Evolutionary conservation across 768 basidiomycete genomes (phyloP).

Genomic region (Tricholoma terreum): DNA sequence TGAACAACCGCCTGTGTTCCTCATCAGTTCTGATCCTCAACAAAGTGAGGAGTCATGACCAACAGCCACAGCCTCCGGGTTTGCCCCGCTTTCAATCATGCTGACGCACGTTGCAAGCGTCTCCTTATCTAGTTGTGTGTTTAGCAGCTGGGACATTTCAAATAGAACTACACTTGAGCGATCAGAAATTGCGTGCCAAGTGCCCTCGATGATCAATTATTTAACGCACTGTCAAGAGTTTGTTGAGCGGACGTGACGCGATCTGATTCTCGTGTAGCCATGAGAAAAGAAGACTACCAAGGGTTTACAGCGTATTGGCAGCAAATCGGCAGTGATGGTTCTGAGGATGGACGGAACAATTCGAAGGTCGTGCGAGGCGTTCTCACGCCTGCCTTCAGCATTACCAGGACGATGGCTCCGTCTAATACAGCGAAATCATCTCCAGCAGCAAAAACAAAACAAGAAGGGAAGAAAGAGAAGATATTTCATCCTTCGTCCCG

Average conservation of each 20-base stretch:
- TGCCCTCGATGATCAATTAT: neutral
- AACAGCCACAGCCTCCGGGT: slow-evolving; percentile 90
- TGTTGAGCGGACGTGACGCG: slow-evolving; percentile 62
- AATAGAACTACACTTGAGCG: slow-evolving; percentile 55
- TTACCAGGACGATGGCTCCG: slow-evolving; percentile 35
- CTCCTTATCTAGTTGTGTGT: slow-evolving; percentile 86
- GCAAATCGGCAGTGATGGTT: neutral
- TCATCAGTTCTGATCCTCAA: slow-evolving; percentile 1
- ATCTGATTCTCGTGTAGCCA: slow-evolving; percentile 56
- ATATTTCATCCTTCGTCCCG: slow-evolving; percentile 80
- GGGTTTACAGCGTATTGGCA: neutral
- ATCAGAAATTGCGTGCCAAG: slow-evolving; percentile 4
- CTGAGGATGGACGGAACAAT: neutral
- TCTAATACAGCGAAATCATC: slow-evolving; percentile 35
- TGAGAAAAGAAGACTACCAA: slow-evolving; percentile 10
- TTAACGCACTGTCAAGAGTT: slow-evolving; percentile 63
- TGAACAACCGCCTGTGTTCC: slow-evolving; percentile 71
- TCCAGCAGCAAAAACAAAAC: slow-evolving; percentile 7
- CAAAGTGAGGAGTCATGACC: slow-evolving; percentile 12
- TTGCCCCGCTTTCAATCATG: slow-evolving; percentile 91
- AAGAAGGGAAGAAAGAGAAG: slow-evolving; percentile 62
- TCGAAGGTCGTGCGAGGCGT: neutral
- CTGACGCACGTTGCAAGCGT: slow-evolving; percentile 89
- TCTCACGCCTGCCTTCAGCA: neutral
- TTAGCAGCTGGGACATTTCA: slow-evolving; percentile 85